These are phyloP conservation scores for Aspergillus phoenicis DNA, from an alignment of 2,329 filamentous ascomycete genomes.

Conservation along the genomic window DNA sequence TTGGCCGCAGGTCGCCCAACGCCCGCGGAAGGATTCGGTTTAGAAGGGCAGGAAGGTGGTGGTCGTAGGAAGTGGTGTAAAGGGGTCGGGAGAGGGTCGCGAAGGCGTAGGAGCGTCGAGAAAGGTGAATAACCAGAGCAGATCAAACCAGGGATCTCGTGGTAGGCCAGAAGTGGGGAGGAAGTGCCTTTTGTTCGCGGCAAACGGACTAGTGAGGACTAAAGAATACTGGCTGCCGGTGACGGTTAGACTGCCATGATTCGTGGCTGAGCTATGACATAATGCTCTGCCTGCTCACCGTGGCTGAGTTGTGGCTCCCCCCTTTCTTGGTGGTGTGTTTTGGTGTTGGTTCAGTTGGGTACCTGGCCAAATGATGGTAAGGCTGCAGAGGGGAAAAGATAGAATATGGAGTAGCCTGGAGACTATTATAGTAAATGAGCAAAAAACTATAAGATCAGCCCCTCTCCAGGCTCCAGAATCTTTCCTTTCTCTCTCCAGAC, in stretches of 20 bases:
- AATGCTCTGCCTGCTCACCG: constrained; percentile 10
- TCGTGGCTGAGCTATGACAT: constrained; percentile 33
- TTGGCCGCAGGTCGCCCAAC: constrained; percentile 6
- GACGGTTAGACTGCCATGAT: constrained; percentile 27
- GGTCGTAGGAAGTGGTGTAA: neutral
- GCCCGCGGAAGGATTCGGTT: constrained; percentile 10
- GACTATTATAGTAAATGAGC: too few relatives aligned
- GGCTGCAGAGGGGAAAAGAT: neutral
- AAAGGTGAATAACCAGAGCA: neutral
- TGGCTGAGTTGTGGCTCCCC: constrained; percentile 16
- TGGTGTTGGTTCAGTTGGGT: neutral
- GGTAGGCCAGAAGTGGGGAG: constrained; percentile 14
- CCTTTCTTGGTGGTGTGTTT: neutral
- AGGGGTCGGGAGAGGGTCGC: neutral
- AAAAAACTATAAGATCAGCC: too few relatives aligned
- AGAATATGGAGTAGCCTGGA: neutral
- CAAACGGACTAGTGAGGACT: constrained; percentile 5
- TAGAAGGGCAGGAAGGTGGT: neutral
- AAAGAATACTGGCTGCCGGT: constrained; percentile 15
- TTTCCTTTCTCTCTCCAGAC: neutral
- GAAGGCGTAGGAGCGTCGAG: neutral
- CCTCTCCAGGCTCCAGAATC: neutral
- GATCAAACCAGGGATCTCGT: constrained; percentile 11
- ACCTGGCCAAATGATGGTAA: neutral
- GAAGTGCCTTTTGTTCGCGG: constrained; percentile 15